These are phyloP conservation scores for Ogataea siamensis DNA, from an alignment of 805 yeast species.

Conservation along the genomic window DNA sequence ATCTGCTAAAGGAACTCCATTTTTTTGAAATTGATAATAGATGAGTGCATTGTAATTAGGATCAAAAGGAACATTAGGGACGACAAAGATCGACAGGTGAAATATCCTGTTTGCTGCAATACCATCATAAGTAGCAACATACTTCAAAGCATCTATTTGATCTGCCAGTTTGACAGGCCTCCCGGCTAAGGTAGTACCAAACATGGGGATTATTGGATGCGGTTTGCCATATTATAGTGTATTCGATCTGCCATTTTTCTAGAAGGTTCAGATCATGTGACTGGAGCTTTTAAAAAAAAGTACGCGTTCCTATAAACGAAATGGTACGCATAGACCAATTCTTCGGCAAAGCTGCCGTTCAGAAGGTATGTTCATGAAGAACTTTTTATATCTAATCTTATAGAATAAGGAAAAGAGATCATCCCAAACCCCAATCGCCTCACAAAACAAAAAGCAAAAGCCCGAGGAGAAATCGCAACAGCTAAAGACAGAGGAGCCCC, in stretches of 20 bases:
- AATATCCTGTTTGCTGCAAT: slow-evolving; percentile 57
- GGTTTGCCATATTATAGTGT: no score
- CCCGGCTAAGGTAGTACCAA: slow-evolving; percentile 35
- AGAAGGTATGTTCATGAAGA: slow-evolving; percentile 18
- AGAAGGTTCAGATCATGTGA: slow-evolving; percentile 15
- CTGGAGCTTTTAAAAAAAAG: slow-evolving; percentile 4
- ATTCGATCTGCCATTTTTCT: slow-evolving; percentile 9
- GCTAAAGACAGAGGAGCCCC: not conserved
- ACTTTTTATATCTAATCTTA: not conserved
- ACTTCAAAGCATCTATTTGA: slow-evolving; percentile 69
- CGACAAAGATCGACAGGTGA: slow-evolving; percentile 77
- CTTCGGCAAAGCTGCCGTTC: slow-evolving; percentile 30
- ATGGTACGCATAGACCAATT: slow-evolving; percentile 33
- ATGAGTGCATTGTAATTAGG: slow-evolving; percentile 76
- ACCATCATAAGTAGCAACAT: slow-evolving; percentile 58
- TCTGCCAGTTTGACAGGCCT: slow-evolving; percentile 46
- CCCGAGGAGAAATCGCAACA: not conserved
- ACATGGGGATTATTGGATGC: slow-evolving; percentile 23
- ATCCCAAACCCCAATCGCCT: slow-evolving; percentile 5
- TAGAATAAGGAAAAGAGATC: slow-evolving; percentile 7
- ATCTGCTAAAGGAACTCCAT: slow-evolving; percentile 38
- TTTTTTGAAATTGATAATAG: slow-evolving; percentile 76
- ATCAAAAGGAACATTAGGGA: slow-evolving; percentile 79
- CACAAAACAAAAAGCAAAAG: not conserved
- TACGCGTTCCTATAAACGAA: slow-evolving; percentile 5